Percentiles rank a stretch among this genome's conserved stretches.
Conservation (phyloP, 352 stramenopile genomes). For the Pythium phragmitis region DNA sequence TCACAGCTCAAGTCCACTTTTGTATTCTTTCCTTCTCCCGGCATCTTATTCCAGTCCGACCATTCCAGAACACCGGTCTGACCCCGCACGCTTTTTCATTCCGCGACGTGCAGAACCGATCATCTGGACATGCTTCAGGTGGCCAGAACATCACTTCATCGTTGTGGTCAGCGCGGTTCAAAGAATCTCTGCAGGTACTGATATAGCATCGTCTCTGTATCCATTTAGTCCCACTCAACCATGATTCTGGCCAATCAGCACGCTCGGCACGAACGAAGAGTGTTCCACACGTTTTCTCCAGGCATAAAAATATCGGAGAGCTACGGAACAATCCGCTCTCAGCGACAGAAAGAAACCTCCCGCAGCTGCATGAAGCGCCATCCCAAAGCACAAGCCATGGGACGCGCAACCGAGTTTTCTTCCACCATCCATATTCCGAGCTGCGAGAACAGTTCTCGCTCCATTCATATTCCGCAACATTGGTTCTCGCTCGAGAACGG, state of each 20-base stretch:
- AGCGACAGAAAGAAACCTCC: constrained; percentile 12
- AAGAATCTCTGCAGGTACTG: constrained; percentile 9
- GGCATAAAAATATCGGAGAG: constrained; percentile 20
- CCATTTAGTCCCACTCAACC: constrained; percentile 11
- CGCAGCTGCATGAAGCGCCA: constrained; percentile 1
- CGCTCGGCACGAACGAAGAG: background rate
- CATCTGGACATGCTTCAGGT: background rate
- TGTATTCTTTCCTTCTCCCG: background rate
- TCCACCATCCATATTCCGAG: constrained; percentile 1
- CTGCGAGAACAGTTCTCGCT: no score
- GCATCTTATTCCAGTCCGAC: background rate
- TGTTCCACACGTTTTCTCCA: background rate
- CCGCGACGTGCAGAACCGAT: background rate
- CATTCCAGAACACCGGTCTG: background rate
- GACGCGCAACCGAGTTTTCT: constrained; percentile 4
- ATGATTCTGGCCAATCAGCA: constrained; percentile 9
- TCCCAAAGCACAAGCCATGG: background rate
- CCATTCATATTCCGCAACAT: background rate
- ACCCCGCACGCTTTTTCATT: background rate
- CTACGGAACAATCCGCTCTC: constrained; percentile 9
- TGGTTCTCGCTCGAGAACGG: background rate
- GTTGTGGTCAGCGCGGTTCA: constrained; percentile 14
- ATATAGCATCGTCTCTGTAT: constrained; percentile 1
- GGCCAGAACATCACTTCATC: background rate
- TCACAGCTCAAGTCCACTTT: no score